Base-by-base conservation (phyloP, 2,329 filamentous ascomycete species). In the Trichoderma arundinaceum region DNA sequence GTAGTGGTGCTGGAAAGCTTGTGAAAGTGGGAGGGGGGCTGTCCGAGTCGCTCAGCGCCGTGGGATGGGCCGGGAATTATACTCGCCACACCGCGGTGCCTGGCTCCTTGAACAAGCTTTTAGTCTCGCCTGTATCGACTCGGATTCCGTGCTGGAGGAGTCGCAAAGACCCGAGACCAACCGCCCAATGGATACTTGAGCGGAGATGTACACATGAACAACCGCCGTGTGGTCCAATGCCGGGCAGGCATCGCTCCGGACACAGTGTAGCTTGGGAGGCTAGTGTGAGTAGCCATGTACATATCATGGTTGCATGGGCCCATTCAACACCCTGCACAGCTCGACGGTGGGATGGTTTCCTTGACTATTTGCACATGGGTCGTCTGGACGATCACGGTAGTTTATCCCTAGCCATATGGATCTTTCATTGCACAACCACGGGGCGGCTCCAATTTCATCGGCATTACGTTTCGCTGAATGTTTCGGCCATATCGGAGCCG, bases 81-180 rank as follows among this genome's bases (percentile, higher is more conserved):
- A 63, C 60, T 63, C 13, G 17, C 60, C 49, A 13, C 60, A 13
- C 32, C 28, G 17, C 12, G 19, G 60, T 46, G 39, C 49, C 60
- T 63, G 48, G 39, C 39, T 53, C 32, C 15, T 33, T 39, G 51
- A 63, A 53, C 48, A 63, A 46, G 49, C 49, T 32, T 39, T 54
- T 63, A 54, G 60, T 54, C 60, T 62, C 58, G 58, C 58, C 58
- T 62, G 10, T 62, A 62, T 62, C 60, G 35, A 51, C 60, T 63
- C 49, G 60, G 48, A 63, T 53, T 63, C 60, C 60, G 48, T 63
- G 35, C 49, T 38, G 38, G 19, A 54, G 52, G 49, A 46, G 17
- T 62, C 48, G n/a, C 59, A 62, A 38, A 62, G 19, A 63, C 38
- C 64, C 64, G 64, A 66, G 58, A 66, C 64, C 64, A 66, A 53